Conservation (phyloP, 208 protist genomes). For the Leishmania tropica region DNA sequence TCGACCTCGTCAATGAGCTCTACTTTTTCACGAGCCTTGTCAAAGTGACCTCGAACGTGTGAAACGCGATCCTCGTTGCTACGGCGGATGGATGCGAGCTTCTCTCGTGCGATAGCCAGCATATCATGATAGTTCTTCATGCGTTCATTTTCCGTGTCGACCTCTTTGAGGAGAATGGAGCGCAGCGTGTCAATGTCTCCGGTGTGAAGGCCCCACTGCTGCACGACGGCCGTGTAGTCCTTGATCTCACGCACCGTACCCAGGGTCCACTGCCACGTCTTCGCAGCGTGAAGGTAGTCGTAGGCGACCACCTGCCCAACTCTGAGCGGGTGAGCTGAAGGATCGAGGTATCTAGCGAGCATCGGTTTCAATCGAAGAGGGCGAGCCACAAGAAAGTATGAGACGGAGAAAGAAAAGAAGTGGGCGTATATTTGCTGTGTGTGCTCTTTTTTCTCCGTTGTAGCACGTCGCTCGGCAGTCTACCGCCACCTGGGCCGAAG, state of each 20-base stretch:
- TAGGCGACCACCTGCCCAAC: slow-evolving; percentile 63
- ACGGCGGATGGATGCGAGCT: slow-evolving; percentile 58
- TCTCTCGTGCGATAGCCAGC: slow-evolving; percentile 51
- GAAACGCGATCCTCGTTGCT: slow-evolving; percentile 52
- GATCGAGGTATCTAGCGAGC: slow-evolving; percentile 29
- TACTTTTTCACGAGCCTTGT: slow-evolving; percentile 34
- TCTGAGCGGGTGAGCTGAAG: slow-evolving; percentile 26
- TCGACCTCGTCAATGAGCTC: slow-evolving; percentile 52
- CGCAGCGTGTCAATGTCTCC: slow-evolving; percentile 48
- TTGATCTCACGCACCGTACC: slow-evolving; percentile 52
- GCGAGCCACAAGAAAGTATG: background rate
- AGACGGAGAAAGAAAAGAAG: background rate
- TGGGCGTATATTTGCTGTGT: background rate
- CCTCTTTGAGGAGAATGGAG: slow-evolving; percentile 51
- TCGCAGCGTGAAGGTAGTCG: slow-evolving; percentile 52
- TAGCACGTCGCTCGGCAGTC: background rate
- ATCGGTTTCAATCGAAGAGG: background rate
- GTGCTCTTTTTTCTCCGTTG: background rate
- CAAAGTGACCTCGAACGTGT: slow-evolving; percentile 33
- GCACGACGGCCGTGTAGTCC: slow-evolving; percentile 42
- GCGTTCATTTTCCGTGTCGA: slow-evolving; percentile 48
- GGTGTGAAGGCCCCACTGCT: slow-evolving; percentile 62
- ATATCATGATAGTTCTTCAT: slow-evolving; percentile 56
- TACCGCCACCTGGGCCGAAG: background rate
- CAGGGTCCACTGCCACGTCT: slow-evolving; percentile 72